Percentiles rank a stretch among this genome's conserved stretches.
Evolutionary conservation across 1,139 yeast species (phyloP).

Genomic region (Candida frijolesensis): DNA sequence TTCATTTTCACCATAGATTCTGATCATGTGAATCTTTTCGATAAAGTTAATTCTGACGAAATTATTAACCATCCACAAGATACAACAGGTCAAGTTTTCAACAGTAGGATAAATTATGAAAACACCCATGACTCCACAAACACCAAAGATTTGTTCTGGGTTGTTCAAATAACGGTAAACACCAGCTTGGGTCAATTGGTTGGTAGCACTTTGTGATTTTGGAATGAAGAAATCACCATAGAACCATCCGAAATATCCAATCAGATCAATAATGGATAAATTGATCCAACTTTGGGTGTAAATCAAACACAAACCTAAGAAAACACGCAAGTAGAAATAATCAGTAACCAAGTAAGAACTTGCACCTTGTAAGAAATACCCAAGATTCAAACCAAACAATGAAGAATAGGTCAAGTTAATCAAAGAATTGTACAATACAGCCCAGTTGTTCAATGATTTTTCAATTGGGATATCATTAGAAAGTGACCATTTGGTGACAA

Average conservation of each 20-base stretch:
- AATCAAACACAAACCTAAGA: slow-evolving; percentile 57
- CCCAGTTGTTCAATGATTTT: slow-evolving; percentile 78
- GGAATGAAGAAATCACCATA: slow-evolving; percentile 86
- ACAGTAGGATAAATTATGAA: slow-evolving; percentile 63
- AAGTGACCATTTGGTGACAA: slow-evolving; percentile 68
- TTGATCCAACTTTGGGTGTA: slow-evolving; percentile 74
- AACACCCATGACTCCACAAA: slow-evolving; percentile 83
- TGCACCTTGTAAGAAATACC: slow-evolving; percentile 26
- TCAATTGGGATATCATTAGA: slow-evolving; percentile 68
- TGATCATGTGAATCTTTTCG: slow-evolving; percentile 80
- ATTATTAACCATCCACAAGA: slow-evolving; percentile 70
- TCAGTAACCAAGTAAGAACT: slow-evolving; percentile 27
- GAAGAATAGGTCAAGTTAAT: slow-evolving; percentile 49
- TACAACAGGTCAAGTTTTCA: slow-evolving; percentile 57
- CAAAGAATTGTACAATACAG: slow-evolving; percentile 63
- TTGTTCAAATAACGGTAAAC: slow-evolving; percentile 82
- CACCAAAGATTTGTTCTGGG: slow-evolving; percentile 82
- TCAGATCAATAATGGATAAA: slow-evolving; percentile 67
- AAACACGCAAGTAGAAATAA: slow-evolving; percentile 58
- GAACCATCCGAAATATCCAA: slow-evolving; percentile 89
- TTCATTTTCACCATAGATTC: slow-evolving; percentile 70
- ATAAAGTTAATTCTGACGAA: slow-evolving; percentile 71
- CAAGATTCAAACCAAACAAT: slow-evolving; percentile 45
- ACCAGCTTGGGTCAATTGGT: slow-evolving; percentile 75
- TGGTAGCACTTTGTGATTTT: slow-evolving; percentile 32